Conservation (phyloP, 202 grass and related monocot species). For the Panicum virgatum region DNA sequence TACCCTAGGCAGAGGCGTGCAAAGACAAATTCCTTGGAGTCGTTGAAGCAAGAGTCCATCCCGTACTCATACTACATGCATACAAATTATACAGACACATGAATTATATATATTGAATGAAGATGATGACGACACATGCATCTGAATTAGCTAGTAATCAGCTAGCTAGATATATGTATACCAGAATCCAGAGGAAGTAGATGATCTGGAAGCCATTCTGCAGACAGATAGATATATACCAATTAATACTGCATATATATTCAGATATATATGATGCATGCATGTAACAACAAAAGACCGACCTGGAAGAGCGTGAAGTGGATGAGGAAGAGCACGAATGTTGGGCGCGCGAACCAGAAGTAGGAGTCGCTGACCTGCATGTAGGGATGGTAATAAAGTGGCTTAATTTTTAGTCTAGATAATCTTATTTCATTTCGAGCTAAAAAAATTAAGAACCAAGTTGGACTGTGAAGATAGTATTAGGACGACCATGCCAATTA, state of each 20-base stretch:
- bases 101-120: no score
- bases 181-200: slow-evolving; percentile 95
- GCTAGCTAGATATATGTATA: slow-evolving; percentile 20
- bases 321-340: slow-evolving; percentile 84
- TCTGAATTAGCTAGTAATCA: no score
- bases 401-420: no score
- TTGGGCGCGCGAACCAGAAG: slow-evolving; percentile 79
- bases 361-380: slow-evolving; percentile 88
- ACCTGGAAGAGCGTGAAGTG: slow-evolving; percentile 94
- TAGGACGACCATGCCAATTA: no score
- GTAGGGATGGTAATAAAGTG: no score
- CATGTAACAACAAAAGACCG: no score
- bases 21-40: slow-evolving; percentile 55
- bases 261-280: no score
- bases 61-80: slow-evolving; percentile 90
- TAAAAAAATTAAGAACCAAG: no score
- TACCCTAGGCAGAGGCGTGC: slow-evolving; percentile 83
- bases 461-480: no score
- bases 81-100: no score
- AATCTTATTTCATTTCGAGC: no score
- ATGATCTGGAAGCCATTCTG: slow-evolving; percentile 94
- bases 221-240: not conserved
- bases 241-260: not conserved
- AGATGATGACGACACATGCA: not conserved
- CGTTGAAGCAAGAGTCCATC: slow-evolving; percentile 89